Base-by-base conservation (phyloP, 1,284 basidiomycete genomes). In the Moesziomyces aphidis region DNA sequence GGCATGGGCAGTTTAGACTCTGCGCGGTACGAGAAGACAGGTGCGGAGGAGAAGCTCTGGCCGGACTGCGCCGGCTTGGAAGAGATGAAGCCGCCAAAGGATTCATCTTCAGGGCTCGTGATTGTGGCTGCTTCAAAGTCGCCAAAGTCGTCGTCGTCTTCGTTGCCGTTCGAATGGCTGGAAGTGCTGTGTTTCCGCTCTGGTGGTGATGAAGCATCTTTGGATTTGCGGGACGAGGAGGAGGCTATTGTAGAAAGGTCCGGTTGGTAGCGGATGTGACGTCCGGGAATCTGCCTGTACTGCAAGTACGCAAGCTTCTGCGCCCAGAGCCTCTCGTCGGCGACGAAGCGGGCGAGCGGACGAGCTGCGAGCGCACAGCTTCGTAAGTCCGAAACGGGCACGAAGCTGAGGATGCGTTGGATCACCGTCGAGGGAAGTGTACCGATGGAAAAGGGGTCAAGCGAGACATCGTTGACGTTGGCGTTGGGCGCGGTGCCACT, bases 61-160 rank as follows among this genome's bases (percentile, higher is more conserved):
- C 67, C 65, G 5, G 26, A 52, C 17, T 66, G 52, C 17, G 53
- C 55, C 13, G 52, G 53, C 22, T 59, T 67, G 8, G 60, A 63
- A 1, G 67, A 60, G 7, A 88, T 83, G 47, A 90, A 96, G 82
- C 96, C 94, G 1, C 94, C 68, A 55, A 79, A 79, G 55, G 45
- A 55, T 17, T 77, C 76, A 42, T 75, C 74, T 9, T 67, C 70
- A 1, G 64, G 58, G 24, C 57, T 60, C 1, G 67, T 55, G 54
- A 67, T 57, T 44, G 55, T 63, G 0, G 60, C 72, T 0, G 55
- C 44, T 56, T 62, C 55, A 58, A 78, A 75, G 55, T 77, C 74
- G n/a, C 80, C 95, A 86, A 97, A 98, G 43, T 95, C 95, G 73
- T 96, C 93, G 61, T 93, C 90, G 47, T 86, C 80, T 45, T 42